Evolutionary conservation across 768 basidiomycete genomes (phyloP).

Genomic region (Erythrobasidium yunnanense): DNA sequence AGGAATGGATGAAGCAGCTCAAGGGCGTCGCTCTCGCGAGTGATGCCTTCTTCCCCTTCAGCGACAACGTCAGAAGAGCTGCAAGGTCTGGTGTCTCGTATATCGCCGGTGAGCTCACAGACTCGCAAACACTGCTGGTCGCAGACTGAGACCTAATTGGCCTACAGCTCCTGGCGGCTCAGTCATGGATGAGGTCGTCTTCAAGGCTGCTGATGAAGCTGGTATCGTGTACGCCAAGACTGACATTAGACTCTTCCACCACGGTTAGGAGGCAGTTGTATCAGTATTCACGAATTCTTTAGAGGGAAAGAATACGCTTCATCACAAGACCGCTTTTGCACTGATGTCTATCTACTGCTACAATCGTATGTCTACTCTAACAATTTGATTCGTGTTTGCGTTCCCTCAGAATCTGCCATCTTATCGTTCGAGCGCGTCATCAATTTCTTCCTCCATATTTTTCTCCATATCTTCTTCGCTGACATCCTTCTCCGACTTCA

Average conservation of each 20-base stretch:
- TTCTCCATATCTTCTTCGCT: too few relatives aligned
- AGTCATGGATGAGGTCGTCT: slow-evolving; percentile 93
- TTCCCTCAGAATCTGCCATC: too few relatives aligned
- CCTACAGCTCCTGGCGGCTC: slow-evolving; percentile 55
- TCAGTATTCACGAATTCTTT: too few relatives aligned
- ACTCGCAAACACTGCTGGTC: slow-evolving; percentile 49
- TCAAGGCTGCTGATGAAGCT: slow-evolving; percentile 91
- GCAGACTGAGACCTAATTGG: neutral
- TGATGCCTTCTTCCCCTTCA: slow-evolving; percentile 99
- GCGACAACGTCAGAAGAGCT: slow-evolving; percentile 92
- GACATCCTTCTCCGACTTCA: too few relatives aligned
- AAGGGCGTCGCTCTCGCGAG: slow-evolving; percentile 84
- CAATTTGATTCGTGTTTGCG: too few relatives aligned
- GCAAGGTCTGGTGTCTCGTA: slow-evolving; percentile 83
- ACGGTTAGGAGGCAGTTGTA: slow-evolving; percentile 39
- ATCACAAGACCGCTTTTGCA: neutral
- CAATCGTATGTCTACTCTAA: too few relatives aligned
- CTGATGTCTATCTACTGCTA: neutral
- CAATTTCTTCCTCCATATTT: too few relatives aligned
- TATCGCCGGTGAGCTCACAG: slow-evolving; percentile 48
- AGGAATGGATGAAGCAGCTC: slow-evolving; percentile 60
- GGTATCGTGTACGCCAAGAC: slow-evolving; percentile 86
- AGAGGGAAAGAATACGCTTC: too few relatives aligned
- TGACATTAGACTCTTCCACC: slow-evolving; percentile 76
- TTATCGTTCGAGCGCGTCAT: too few relatives aligned